phyloP scores from a whole-genome alignment of 2,329 filamentous ascomycete species.

The Colletotrichum sp. region DNA sequence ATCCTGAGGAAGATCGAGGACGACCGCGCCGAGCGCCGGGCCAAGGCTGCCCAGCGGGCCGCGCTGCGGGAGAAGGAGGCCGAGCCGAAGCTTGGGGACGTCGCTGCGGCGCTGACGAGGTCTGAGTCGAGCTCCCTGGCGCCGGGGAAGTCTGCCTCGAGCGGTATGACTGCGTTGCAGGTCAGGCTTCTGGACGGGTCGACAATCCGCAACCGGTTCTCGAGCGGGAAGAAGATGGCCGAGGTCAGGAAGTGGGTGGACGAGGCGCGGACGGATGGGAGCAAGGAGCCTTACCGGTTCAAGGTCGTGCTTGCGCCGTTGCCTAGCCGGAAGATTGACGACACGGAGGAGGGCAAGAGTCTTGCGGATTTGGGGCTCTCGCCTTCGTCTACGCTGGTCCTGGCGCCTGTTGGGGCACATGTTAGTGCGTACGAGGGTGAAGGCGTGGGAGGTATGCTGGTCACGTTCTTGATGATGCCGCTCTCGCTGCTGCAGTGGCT shows the following conservation, averaged over 20 bases:
- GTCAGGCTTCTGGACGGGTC: conserved; percentile 85
- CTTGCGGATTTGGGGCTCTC: conserved; percentile 74
- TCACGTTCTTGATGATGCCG: conserved; percentile 8
- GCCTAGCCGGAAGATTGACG: conserved; percentile 76
- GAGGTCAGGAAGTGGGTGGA: conserved; percentile 84
- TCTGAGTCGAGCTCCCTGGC: conserved; percentile 36
- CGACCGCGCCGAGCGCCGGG: conserved; percentile 72
- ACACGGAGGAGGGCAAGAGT: conserved; percentile 73
- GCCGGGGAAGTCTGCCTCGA: conserved; percentile 25
- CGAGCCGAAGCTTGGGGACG: conserved; percentile 31
- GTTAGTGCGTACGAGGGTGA: conserved; percentile 44
- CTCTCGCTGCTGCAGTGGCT: conserved; percentile 39
- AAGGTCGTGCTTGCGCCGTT: conserved; percentile 81
- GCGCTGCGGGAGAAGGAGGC: conserved; percentile 35
- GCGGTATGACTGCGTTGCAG: conserved; percentile 63
- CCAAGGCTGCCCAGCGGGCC: conserved; percentile 56
- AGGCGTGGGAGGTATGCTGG: conserved; percentile 20
- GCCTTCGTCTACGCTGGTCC: conserved; percentile 82
- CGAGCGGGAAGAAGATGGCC: conserved; percentile 62
- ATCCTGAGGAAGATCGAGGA: conserved; percentile 78
- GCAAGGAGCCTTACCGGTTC: conserved; percentile 74
- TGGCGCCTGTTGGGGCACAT: conserved; percentile 69
- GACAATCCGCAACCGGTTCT: conserved; percentile 75
- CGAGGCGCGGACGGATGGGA: conserved; percentile 56
- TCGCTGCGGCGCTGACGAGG: conserved; percentile 31